phyloP scores from a whole-genome alignment of 148 eudicot genomes.

The Rhododendron kiyosumense region DNA sequence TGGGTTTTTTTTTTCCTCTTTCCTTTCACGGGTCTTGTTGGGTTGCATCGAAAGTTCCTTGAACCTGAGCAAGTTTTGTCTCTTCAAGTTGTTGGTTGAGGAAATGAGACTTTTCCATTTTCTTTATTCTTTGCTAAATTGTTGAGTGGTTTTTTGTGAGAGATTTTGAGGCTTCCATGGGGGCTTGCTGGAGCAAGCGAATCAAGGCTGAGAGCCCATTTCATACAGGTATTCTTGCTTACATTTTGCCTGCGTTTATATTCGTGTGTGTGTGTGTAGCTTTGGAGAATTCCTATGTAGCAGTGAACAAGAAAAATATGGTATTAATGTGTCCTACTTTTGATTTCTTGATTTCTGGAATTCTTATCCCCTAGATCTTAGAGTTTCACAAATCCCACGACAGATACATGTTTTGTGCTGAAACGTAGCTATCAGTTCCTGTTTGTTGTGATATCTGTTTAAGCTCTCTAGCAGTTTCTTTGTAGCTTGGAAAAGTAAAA shows the following conservation, averaged over 20 bases:
- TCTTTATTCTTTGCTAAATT: neutral
- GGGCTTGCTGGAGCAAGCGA: slow-evolving; percentile 39
- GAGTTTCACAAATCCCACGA: neutral
- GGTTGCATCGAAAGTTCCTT: neutral
- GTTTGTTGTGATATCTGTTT: neutral
- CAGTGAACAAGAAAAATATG: neutral
- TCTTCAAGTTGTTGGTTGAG: neutral
- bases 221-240: slow-evolving; percentile 16
- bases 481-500: neutral
- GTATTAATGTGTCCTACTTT: neutral
- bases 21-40: neutral
- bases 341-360: neutral
- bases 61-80: neutral
- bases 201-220: slow-evolving; percentile 33
- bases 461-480: neutral
- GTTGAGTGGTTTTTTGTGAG: neutral
- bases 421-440: neutral
- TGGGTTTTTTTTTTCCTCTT: neutral
- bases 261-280: neutral
- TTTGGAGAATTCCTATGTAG: neutral
- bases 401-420: neutral
- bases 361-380: neutral
- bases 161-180: slow-evolving; percentile 15
- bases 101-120: neutral
- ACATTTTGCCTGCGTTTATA: neutral